Base-by-base conservation (phyloP, 495 filamentous ascomycete genomes). In the Astrothelium macrocarpum region DNA sequence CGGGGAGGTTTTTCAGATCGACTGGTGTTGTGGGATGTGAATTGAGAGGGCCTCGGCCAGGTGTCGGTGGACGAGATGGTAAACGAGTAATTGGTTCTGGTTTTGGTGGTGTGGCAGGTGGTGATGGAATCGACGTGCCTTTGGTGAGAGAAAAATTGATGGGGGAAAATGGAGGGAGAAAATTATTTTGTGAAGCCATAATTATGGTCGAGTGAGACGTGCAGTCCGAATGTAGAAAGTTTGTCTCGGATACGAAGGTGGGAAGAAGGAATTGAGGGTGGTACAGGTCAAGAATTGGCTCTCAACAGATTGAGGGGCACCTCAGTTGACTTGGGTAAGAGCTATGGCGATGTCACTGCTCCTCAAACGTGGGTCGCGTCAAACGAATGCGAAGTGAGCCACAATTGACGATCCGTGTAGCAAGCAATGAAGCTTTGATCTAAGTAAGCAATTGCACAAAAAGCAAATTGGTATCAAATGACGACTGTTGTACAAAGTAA, bases 21-120 rank as follows among this genome's bases (percentile, higher is more conserved):
- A 66, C 61, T 11, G 71, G 70, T 1, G 73, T 71, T 1, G 74
- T 73, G 12, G 74, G 74, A 53, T 77, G 74, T n/a, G 74, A 77
- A 4, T 67, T 72, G 12, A 77, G 70, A 25, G 74, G 74, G 0
- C 74, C 74, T 14, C 69, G 63, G 53, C 73, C 73, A n/a, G 74
- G 70, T 5, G 74, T 76, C 9, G 74, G 73, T 26, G 73, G 72
- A 14, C 72, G 68, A 56, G 49, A 56, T 56, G 49, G 49, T 5
- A 28, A 25, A 56, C 49, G 49, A 56, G 49, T 56, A n/a, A 45
- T 32, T 16, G 49, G 32, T 25, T 63, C 60, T 65, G 9, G 49
- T 39, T 58, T 34, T 1, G 71, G 71, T 9, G 72, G 74, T 2
- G 72, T 70, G 36, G 70, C 71, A 31, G 64, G 73, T 23, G 72